A percentile compares a stretch with the other conserved stretches of the same genome.
Evolutionary conservation across 2,329 filamentous ascomycete species (phyloP).

Genomic region (Colletotrichum sp.): DNA sequence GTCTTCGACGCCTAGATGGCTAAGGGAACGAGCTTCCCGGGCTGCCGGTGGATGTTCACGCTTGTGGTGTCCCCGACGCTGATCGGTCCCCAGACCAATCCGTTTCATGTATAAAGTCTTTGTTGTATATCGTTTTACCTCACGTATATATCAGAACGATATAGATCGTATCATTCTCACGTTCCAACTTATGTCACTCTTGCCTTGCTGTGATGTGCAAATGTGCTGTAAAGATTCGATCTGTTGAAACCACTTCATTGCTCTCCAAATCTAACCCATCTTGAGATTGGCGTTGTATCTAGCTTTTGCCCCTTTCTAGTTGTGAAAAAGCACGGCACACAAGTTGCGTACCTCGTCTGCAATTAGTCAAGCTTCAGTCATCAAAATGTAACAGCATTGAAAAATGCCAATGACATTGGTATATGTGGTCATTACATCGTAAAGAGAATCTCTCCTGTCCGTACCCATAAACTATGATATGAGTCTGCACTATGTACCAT

Average conservation of each 20-base stretch:
- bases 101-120: slow-evolving; percentile 20
- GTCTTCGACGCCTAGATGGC: not conserved
- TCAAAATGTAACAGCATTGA: not conserved
- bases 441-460: not conserved
- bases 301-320: accelerated
- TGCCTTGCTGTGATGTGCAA: too few relatives aligned
- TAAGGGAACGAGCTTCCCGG: not conserved
- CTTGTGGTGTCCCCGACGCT: not conserved
- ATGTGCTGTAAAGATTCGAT: not conserved
- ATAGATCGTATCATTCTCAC: slow-evolving; percentile 11
- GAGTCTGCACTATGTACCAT: not conserved
- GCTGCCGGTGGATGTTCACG: not conserved
- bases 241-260: accelerated
- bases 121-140: slow-evolving; percentile 14
- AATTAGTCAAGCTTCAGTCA: not conserved
- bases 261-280: not conserved
- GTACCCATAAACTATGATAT: not conserved
- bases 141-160: slow-evolving; percentile 16
- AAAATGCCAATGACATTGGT: not conserved
- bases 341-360: accelerated
- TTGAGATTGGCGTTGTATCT: not conserved
- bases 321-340: not conserved
- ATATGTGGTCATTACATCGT: not conserved
- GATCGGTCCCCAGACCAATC: not conserved
- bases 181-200: not conserved